Percentiles rank a stretch among this genome's conserved stretches.
Conservation (phyloP, 1,284 basidiomycete species). For the Austroboletus niveus region DNA sequence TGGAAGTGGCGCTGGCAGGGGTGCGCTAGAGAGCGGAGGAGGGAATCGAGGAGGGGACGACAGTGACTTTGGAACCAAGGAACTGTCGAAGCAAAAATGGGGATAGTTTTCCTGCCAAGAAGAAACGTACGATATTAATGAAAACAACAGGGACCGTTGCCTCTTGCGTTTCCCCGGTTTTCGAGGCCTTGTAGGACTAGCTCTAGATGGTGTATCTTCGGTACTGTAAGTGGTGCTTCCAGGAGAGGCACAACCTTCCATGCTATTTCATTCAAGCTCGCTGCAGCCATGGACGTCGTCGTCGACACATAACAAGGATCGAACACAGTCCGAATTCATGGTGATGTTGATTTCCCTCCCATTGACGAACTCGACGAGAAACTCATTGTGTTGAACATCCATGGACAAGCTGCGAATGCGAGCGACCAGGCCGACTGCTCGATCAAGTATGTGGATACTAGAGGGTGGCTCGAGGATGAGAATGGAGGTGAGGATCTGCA, state of each 20-base stretch:
- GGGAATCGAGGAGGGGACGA: slow-evolving; percentile 12
- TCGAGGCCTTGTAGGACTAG: slow-evolving; percentile 14
- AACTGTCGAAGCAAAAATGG: slow-evolving; percentile 30
- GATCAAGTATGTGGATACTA: slow-evolving; percentile 62
- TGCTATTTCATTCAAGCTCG: slow-evolving; percentile 34
- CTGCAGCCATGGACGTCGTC: slow-evolving; percentile 49
- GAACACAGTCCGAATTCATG: slow-evolving; percentile 41
- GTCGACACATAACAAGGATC: slow-evolving; percentile 48
- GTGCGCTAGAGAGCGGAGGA: slow-evolving; percentile 28
- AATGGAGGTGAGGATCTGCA: slow-evolving; percentile 27
- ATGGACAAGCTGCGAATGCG: slow-evolving; percentile 62
- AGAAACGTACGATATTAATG: slow-evolving; percentile 56
- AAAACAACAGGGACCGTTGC: slow-evolving; percentile 64
- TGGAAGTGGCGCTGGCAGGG: slow-evolving; percentile 26
- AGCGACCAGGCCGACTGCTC: slow-evolving; percentile 55
- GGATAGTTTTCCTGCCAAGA: neutral
- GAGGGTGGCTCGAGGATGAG: slow-evolving; percentile 23
- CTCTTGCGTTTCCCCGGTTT: slow-evolving; percentile 47
- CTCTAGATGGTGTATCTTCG: slow-evolving; percentile 1
- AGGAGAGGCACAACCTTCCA: slow-evolving; percentile 21
- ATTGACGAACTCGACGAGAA: slow-evolving; percentile 21
- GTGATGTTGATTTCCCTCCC: slow-evolving; percentile 36
- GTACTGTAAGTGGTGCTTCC: slow-evolving; percentile 9
- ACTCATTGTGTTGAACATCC: slow-evolving; percentile 46
- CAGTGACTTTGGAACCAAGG: slow-evolving; percentile 36